Percentiles rank a stretch among this genome's conserved stretches.
These are phyloP conservation scores for Flaveria trinervia DNA, from an alignment of 129 eudicot species.

Conservation along the genomic window DNA sequence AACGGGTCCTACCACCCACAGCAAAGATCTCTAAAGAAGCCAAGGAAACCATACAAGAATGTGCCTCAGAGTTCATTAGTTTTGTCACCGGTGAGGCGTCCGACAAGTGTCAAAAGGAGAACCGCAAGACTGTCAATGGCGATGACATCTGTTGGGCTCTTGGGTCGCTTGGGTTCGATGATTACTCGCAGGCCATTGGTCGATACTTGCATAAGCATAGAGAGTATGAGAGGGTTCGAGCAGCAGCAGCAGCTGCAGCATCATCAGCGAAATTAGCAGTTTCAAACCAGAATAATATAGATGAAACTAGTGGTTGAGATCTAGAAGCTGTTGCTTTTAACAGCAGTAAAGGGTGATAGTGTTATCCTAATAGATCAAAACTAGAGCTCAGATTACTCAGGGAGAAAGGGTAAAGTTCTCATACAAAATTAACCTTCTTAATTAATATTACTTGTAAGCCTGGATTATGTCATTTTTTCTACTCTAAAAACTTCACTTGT, in stretches of 20 bases:
- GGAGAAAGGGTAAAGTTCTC: slow-evolving; percentile 24
- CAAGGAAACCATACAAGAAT: slow-evolving; percentile 66
- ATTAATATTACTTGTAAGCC: neutral
- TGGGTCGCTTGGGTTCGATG: slow-evolving; percentile 60
- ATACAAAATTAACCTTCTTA: neutral
- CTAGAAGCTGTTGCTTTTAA: neutral
- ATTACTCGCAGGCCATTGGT: slow-evolving; percentile 45
- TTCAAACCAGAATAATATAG: neutral
- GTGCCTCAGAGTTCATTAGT: slow-evolving; percentile 66
- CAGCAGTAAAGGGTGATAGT: neutral
- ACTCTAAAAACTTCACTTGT: slow-evolving; percentile 18
- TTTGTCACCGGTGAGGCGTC: slow-evolving; percentile 67
- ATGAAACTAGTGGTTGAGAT: neutral
- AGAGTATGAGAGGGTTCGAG: slow-evolving; percentile 45
- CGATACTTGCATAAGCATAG: slow-evolving; percentile 44
- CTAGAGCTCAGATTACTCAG: slow-evolving; percentile 29
- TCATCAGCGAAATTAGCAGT: slow-evolving; percentile 2
- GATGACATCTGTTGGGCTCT: slow-evolving; percentile 72
- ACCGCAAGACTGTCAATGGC: slow-evolving; percentile 61
- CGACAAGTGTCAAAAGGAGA: slow-evolving; percentile 66
- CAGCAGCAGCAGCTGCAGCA: neutral
- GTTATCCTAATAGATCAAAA: neutral
- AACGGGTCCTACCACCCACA: slow-evolving; percentile 48
- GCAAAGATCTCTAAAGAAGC: slow-evolving; percentile 70
- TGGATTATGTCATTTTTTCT: neutral